Evolutionary conservation across 345 rosid species (phyloP), one percentile per base, ranked within the genome.

Genomic region (Raphanus raphanistrum): DNA sequence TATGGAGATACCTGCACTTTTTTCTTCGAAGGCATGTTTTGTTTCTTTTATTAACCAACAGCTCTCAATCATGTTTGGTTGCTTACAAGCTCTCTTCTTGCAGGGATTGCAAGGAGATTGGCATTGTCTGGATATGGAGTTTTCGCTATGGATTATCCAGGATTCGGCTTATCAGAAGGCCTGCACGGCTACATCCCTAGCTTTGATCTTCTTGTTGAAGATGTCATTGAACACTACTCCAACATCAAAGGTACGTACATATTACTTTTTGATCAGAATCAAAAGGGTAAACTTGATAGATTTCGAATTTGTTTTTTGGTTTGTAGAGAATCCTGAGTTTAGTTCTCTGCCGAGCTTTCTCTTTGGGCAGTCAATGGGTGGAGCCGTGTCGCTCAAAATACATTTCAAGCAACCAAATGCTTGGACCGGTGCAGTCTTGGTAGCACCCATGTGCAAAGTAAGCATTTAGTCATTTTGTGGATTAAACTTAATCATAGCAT

Each of bases 381-480:
- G 99, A 83, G 99, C 98, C 1, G 94, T 96, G 38, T 90, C 90
- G 29, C 85, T 96, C 82, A 91, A 92, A 86, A 79, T 91, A 79
- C 98, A 91, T 80, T 76, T 91, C 57, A 93, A 91, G 75, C 97
- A 95, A 74, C 96, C 96, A 17, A 77, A 86, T 68, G 87, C 90
- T 3, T 95, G 98, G 97, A 87, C 77, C 32, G 99, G 99, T 16
- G 97, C 96, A 6, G 79, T 89, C 82, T 91, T 95, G 67, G 94
- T 85, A 32, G 98, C 99, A 33, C 97, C 99, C 0, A 95, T 95
- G 99, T 95, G 98, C 89, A 95, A 95, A 86, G 99, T 95, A 26
- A 35, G 38, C 38, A 35, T 35, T 35, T 6, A 4, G 2, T 35
- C 38, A 35, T 35, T 35, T 32, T 32, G 35, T 32, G 35, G 35